Base-by-base conservation (phyloP, 441 rosid genomes). In the Erodium chrysanthum region DNA sequence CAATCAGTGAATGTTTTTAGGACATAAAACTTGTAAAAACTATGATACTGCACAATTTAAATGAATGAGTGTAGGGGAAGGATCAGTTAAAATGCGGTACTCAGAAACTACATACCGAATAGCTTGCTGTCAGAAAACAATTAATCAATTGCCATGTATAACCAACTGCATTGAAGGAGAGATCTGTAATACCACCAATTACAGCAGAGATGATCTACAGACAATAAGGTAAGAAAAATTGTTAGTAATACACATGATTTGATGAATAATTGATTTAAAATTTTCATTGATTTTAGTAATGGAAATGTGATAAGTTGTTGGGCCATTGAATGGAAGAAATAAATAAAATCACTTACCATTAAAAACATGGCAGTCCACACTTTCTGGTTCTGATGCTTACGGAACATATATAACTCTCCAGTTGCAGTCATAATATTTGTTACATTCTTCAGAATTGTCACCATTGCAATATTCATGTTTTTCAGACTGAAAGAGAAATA, bases 301-400 rank as follows among this genome's bases (percentile, higher is more conserved):
- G 52, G 52, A 44, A 14, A 12, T 44, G 52, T 44, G 52, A 12
- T 44, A 44, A 44, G 52, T 44, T 44, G n/a, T 12, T 44, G 14
- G 17, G 14, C 52, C 52, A 50, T 10, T 20, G 48, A 5, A 15
- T 31, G 62, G 33, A 27, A 67, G 1, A 21, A 27, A 58, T 35
- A 67, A 54, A 11, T 54, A 18, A 21, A 54, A 35, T 10, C 65
- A 35, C 65, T 66, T 81, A 92, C 97, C 98, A 92, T 92, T 76
- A 92, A 82, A 79, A 87, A 78, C 96, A 92, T 88, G 65, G 96
- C 94, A 71, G 80, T 77, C 98, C 98, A 92, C 23, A 92, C 97
- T 81, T 90, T 90, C 79, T 77, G 89, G 78, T 79, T 90, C 83
- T 90, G 97, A 77, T 69, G 96, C 73, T 88, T 90, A 11, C 88